A percentile compares a stretch with the other conserved stretches of the same genome.
These are phyloP conservation scores for Carex parvula DNA, from an alignment of 176 grass and related monocot species.

Conservation along the genomic window DNA sequence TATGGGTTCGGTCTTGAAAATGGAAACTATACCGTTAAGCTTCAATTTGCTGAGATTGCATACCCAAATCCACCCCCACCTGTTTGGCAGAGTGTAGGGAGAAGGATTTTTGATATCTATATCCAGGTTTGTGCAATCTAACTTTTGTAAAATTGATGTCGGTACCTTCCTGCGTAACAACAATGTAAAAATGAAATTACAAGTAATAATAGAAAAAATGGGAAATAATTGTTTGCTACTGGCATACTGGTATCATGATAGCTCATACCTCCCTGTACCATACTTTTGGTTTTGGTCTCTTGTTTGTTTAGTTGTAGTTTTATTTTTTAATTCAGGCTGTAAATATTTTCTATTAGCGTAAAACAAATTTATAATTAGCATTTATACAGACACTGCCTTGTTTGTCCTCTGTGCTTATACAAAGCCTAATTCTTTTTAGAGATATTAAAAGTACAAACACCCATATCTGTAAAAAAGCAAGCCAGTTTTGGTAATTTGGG, in stretches of 20 bases:
- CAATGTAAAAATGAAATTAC: neutral
- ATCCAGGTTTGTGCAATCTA: slow-evolving; percentile 35
- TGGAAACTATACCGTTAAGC: slow-evolving; percentile 42
- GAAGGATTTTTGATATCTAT: slow-evolving; percentile 50
- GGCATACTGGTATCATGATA: neutral
- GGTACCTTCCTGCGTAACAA: neutral
- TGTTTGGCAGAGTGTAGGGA: slow-evolving; percentile 32
- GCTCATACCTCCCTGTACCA: neutral
- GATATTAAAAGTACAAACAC: neutral
- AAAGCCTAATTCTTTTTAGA: neutral
- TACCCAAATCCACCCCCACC: slow-evolving; percentile 19
- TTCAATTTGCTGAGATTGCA: slow-evolving; percentile 36
- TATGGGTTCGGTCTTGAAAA: slow-evolving; percentile 64
- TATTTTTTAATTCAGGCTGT: neutral
- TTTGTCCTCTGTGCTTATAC: neutral
- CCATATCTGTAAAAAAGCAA: neutral
- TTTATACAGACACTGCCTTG: neutral
- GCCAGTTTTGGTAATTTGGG: neutral
- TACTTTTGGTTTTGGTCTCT: neutral
- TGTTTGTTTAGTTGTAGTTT: neutral
- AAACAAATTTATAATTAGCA: neutral
- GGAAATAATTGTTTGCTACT: neutral
- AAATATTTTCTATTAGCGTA: neutral
- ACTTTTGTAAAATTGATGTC: neutral
- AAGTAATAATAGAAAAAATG: neutral